Evolutionary conservation across 345 rosid genomes (phyloP).

Genomic region (Syzygium oleosum): DNA sequence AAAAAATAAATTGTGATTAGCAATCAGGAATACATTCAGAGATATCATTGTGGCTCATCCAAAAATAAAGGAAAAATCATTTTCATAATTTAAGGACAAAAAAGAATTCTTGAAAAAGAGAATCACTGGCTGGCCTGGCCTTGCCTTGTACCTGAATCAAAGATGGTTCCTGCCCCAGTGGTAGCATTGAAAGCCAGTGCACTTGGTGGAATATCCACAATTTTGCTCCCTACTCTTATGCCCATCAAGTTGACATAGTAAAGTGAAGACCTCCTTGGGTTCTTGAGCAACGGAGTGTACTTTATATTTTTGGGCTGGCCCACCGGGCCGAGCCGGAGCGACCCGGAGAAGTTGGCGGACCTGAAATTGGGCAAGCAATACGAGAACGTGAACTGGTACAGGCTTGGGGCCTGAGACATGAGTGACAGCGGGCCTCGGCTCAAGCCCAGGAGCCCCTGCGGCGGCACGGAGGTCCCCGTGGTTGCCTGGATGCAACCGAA

Average conservation of each 20-base stretch:
- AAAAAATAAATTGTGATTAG: neutral
- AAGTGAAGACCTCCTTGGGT: constrained; percentile 75
- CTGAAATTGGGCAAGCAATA: constrained; percentile 84
- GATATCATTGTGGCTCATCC: neutral
- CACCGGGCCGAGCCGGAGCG: constrained; percentile 71
- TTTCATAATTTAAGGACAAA: neutral
- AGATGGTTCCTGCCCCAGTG: constrained; percentile 82
- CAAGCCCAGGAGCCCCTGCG: constrained; percentile 81
- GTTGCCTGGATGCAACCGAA: constrained; percentile 74
- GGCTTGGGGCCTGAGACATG: constrained; percentile 60
- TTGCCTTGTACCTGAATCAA: constrained; percentile 67
- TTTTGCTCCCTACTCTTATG: constrained; percentile 60
- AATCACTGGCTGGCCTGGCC: neutral
- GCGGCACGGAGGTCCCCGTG: constrained; percentile 63
- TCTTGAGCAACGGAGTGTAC: constrained; percentile 71
- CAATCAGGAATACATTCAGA: neutral
- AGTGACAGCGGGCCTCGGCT: constrained; percentile 87
- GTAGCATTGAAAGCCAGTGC: constrained; percentile 67
- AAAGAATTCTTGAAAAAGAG: neutral
- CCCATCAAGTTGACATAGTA: constrained; percentile 74
- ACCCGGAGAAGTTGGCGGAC: constrained; percentile 72
- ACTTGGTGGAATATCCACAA: constrained; percentile 58
- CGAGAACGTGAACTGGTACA: constrained; percentile 75
- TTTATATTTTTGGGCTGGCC: constrained; percentile 71
- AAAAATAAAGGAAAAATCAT: neutral